phyloP scores from a whole-genome alignment of 768 basidiomycete species.

The Rhodotorula kratochvilovae region DNA sequence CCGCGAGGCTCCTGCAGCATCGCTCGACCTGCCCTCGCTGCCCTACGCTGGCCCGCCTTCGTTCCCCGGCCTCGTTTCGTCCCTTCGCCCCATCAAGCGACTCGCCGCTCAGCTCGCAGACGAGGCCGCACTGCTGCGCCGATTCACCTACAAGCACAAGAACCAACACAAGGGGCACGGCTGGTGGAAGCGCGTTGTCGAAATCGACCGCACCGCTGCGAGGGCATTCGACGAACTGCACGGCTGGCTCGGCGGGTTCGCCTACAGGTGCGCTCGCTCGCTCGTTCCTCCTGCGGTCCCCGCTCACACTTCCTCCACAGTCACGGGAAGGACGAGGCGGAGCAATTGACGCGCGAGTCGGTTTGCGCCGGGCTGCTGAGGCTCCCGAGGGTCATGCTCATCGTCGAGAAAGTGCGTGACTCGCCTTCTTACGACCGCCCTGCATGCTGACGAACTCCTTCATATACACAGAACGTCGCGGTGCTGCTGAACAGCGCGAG shows the following conservation, averaged over 20 bases:
- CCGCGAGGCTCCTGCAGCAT: background rate
- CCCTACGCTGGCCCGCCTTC: background rate
- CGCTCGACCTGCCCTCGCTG: background rate
- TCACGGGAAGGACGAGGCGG: constrained; percentile 20
- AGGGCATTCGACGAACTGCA: constrained; percentile 13
- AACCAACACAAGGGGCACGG: constrained; percentile 34
- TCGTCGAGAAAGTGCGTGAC: constrained; percentile 27
- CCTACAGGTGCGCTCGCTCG: constrained; percentile 14
- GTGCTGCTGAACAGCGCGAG: constrained; percentile 25
- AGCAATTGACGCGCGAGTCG: background rate
- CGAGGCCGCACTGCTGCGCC: constrained; percentile 19
- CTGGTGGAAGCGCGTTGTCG: constrained; percentile 34
- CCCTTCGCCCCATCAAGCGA: constrained; percentile 33
- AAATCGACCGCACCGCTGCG: constrained; percentile 9
- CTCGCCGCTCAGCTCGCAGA: constrained; percentile 9
- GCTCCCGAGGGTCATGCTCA: constrained; percentile 13
- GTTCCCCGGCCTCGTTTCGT: constrained; percentile 33
- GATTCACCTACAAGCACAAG: constrained; percentile 41
- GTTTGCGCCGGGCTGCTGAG: constrained; percentile 4
- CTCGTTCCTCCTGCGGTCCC: background rate
- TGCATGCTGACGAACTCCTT: background rate
- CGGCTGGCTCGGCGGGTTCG: constrained; percentile 9
- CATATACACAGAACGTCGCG: background rate
- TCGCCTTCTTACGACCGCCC: too few species aligned
- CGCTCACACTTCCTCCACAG: background rate